Conservation (phyloP, 73 alveolate genomes). For the Paramecium octaurelia region DNA sequence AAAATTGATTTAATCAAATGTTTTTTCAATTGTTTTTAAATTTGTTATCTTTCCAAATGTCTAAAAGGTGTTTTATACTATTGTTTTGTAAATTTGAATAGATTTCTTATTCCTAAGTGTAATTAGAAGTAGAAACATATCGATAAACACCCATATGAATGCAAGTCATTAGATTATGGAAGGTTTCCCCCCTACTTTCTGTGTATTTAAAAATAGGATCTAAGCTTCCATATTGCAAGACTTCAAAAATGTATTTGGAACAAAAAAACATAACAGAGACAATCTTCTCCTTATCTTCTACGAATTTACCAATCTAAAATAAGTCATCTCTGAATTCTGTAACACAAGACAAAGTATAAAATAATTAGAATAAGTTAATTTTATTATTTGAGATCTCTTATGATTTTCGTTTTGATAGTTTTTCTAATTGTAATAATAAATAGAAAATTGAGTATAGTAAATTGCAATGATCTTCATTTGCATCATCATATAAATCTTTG, state of each 20-base stretch:
- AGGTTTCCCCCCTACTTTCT: background rate
- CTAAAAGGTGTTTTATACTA: background rate
- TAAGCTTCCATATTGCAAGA: background rate
- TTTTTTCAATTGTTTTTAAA: background rate
- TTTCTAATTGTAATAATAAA: background rate
- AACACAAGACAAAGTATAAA: background rate
- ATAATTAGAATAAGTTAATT: background rate
- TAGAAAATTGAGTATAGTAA: background rate
- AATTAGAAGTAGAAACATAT: background rate
- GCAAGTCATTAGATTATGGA: background rate
- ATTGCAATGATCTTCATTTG: background rate
- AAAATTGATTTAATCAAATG: background rate
- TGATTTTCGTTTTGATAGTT: background rate
- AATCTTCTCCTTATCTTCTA: background rate
- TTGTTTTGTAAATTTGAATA: background rate
- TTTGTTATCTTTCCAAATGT: background rate
- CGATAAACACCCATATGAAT: background rate
- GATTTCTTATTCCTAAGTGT: background rate
- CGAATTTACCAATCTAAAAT: background rate
- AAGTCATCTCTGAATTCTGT: background rate
- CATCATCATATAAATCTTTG: background rate
- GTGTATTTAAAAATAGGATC: background rate
- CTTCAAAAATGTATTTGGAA: background rate
- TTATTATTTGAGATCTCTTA: background rate
- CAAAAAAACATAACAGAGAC: background rate